Evolutionary conservation across 108 stramenopile species (phyloP).

Genomic region (Fragilaria crotonensis): DNA sequence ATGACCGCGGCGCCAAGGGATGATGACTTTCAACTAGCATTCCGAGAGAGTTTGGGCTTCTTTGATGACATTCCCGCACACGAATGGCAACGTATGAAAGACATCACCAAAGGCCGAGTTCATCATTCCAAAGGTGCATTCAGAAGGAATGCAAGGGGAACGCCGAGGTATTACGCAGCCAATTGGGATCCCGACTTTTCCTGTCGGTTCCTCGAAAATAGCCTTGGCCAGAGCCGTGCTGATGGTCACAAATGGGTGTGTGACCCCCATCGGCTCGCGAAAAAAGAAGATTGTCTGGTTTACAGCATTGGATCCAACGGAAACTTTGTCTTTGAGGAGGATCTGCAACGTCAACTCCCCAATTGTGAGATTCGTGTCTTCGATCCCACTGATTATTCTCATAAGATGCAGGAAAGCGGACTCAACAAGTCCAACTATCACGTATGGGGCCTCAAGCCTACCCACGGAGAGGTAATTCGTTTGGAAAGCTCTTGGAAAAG

Average conservation of each 20-base stretch:
- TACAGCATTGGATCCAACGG: constrained; percentile 53
- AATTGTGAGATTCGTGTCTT: no score
- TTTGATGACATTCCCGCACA: constrained; percentile 22
- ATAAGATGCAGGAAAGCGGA: no score
- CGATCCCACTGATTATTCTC: no score
- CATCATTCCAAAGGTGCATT: no score
- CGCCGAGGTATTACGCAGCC: no score
- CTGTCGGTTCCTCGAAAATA: neutral
- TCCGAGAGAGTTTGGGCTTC: constrained; percentile 16
- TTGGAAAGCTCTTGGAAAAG: no score
- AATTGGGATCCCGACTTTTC: neutral
- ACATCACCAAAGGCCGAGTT: neutral
- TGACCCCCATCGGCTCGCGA: constrained; percentile 31
- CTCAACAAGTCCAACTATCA: no score
- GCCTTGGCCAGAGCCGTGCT: neutral
- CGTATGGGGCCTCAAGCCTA: no score
- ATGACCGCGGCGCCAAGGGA: no score
- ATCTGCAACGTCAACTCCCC: no score
- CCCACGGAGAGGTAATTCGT: no score
- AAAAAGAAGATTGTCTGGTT: constrained; percentile 38
- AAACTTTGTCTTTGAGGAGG: constrained; percentile 33
- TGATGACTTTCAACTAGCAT: constrained; percentile 2
- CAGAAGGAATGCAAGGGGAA: no score
- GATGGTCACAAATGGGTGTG: constrained; percentile 38
- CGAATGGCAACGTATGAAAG: constrained; percentile 11